Percentiles rank a stretch among this genome's conserved stretches.
phyloP scores from a whole-genome alignment of 495 filamentous ascomycete genomes.

The Pseudevernia furfuracea region DNA sequence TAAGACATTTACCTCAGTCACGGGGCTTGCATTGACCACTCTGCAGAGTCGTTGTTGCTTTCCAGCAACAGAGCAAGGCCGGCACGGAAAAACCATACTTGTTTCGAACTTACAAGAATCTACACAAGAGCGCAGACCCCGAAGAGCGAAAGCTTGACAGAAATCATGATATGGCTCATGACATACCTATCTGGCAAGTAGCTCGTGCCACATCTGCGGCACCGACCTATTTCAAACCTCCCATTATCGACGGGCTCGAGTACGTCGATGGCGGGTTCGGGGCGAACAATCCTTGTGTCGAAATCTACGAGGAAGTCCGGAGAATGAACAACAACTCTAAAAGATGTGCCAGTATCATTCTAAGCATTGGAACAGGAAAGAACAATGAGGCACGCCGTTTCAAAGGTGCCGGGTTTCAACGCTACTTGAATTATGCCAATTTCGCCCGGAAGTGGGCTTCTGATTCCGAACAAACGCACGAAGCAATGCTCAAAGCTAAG shows the following conservation, averaged over 20 bases:
- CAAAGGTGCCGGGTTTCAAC: slow-evolving; percentile 4
- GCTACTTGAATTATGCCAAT: slow-evolving; percentile 15
- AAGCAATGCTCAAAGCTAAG: slow-evolving; percentile 8
- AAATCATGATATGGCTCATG: slow-evolving; percentile 21
- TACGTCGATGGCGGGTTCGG: slow-evolving; percentile 29
- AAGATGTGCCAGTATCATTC: slow-evolving; percentile 18
- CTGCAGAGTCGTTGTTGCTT: slow-evolving; percentile 14
- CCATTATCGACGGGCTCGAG: slow-evolving; percentile 21
- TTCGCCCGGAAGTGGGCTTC: slow-evolving; percentile 22
- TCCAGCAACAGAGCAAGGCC: slow-evolving; percentile 9
- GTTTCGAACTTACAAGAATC: slow-evolving; percentile 23
- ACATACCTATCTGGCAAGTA: slow-evolving; percentile 42
- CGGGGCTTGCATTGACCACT: neutral
- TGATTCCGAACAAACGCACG: slow-evolving; percentile 17
- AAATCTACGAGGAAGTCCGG: slow-evolving; percentile 26
- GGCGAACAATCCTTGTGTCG: slow-evolving; percentile 31
- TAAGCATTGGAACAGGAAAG: slow-evolving; percentile 32
- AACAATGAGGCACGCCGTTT: slow-evolving; percentile 13
- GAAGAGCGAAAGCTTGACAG: slow-evolving; percentile 20
- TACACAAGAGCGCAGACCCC: slow-evolving; percentile 4
- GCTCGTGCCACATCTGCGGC: slow-evolving; percentile 48
- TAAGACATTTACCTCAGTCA: neutral
- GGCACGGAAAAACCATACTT: slow-evolving; percentile 16
- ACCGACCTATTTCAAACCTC: slow-evolving; percentile 42
- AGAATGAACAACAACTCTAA: slow-evolving; percentile 19